Conservation (phyloP, 2,329 filamentous ascomycete genomes). For the Dactylellina drechsleri region DNA sequence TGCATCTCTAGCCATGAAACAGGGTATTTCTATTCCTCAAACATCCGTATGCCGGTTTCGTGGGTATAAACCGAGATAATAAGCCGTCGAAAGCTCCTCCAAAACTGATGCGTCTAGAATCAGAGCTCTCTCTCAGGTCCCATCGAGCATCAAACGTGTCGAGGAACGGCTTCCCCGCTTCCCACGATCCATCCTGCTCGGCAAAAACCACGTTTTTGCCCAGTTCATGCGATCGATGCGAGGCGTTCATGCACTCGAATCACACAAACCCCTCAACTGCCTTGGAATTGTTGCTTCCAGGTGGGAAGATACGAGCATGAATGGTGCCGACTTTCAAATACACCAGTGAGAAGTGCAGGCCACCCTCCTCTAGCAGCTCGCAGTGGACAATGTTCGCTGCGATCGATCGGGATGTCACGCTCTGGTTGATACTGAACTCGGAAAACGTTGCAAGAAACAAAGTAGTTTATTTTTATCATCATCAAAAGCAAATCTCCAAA, state of each 20-base stretch:
- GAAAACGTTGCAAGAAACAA: not conserved
- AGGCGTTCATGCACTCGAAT: constrained; percentile 26
- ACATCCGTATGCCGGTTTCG: not conserved
- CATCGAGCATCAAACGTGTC: not conserved
- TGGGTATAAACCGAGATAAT: constrained; percentile 9
- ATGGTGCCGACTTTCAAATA: not conserved
- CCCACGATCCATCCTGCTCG: constrained; percentile 11
- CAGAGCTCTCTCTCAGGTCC: not conserved
- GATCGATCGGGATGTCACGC: constrained; percentile 49
- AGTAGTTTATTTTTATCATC: constrained; percentile 14
- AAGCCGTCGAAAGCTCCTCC: constrained; percentile 7
- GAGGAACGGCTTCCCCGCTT: constrained; percentile 25
- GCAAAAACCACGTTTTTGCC: constrained; percentile 36
- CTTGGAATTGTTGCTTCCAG: not conserved
- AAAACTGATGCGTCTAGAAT: constrained; percentile 11
- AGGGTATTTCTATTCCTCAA: not conserved
- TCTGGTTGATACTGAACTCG: constrained; percentile 24
- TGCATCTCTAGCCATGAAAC: not conserved
- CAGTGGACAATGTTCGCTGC: constrained; percentile 16
- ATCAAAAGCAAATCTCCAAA: not conserved
- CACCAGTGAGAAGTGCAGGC: constrained; percentile 33
- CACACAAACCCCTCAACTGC: constrained; percentile 12
- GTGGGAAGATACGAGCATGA: not conserved
- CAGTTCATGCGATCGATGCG: constrained; percentile 43
- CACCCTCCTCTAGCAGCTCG: constrained; percentile 22